These are phyloP conservation scores for Tricladium varicosporioides DNA, from an alignment of 2,329 filamentous ascomycete species.

Conservation along the genomic window DNA sequence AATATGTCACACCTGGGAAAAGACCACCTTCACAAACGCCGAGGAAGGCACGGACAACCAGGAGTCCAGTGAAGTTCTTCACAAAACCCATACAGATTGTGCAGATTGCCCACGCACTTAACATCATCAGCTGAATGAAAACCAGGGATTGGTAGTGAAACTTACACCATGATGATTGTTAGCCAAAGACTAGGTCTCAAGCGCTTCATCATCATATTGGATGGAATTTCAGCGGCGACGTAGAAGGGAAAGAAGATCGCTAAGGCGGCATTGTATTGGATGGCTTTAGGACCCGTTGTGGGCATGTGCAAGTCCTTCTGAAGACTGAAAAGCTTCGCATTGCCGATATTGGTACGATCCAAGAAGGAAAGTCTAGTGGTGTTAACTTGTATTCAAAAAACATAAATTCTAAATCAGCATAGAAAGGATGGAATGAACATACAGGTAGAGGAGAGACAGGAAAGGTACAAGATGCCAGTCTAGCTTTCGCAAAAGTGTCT, in stretches of 20 bases:
- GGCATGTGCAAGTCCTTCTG: slow-evolving; percentile 33
- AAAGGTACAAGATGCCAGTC: slow-evolving; percentile 35
- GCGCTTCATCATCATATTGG: slow-evolving; percentile 39
- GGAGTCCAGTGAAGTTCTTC: slow-evolving; percentile 50
- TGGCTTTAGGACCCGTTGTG: slow-evolving; percentile 21
- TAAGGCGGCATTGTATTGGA: slow-evolving; percentile 32
- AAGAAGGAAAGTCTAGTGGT: slow-evolving; percentile 27
- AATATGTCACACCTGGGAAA: slow-evolving; percentile 61
- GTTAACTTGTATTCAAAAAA: no score
- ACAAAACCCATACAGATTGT: slow-evolving; percentile 68
- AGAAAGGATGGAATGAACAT: slow-evolving; percentile 1
- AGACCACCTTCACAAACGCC: slow-evolving; percentile 53
- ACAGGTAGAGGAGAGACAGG: slow-evolving; percentile 54
- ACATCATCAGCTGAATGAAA: neutral
- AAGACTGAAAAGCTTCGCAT: slow-evolving; percentile 31
- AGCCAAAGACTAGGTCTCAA: slow-evolving; percentile 56
- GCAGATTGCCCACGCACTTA: slow-evolving; percentile 58
- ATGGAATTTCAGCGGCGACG: slow-evolving; percentile 32
- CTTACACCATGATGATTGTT: slow-evolving; percentile 55
- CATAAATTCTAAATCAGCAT: neutral
- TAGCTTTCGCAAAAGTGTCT: slow-evolving; percentile 28
- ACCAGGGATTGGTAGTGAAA: neutral
- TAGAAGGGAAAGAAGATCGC: slow-evolving; percentile 34
- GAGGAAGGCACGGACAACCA: slow-evolving; percentile 51
- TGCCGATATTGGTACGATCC: slow-evolving; percentile 33